Evolutionary conservation across 306 rosid genomes (phyloP), one percentile per base, ranked within the genome.

Genomic region (Cicer judaicum): DNA sequence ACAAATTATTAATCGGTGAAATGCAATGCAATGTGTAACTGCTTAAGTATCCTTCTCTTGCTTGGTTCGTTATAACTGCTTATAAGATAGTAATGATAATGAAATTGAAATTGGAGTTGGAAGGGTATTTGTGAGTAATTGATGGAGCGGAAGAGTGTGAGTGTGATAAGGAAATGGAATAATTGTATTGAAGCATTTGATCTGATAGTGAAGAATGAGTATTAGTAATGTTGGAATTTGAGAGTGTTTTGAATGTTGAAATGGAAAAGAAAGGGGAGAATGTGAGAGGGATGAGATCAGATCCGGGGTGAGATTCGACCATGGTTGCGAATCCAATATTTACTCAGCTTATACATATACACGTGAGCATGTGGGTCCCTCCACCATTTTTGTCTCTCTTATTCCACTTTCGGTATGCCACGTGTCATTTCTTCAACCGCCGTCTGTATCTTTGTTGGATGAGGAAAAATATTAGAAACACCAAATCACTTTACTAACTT

Each of bases 351-450:
- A 80, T 77, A 60, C 84, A 85, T 67, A 84, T 77, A 80, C 93
- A 89, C 91, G 93, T 87, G 87, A 84, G 93, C 88, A 80, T 14
- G 0, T 49, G 4, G 86, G 89, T 44, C 86, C 91, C 90, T 18
- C 82, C 2, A 36, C 12, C 12, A 29, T 34, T 77, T 79, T 73
- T 74, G 64, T 47, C 57, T 18, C 34, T 41, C 43, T 73, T 75
- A 44, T 29, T 60, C 73, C 76, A 72, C 59, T 63, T 16, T 74
- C 1, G 10, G 7, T 5, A 0, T 0, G 76, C 87, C 92, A 89
- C 84, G 87, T 89, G 91, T 69, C 85, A 21, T 41, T 0, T 2
- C 16, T 43, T 86, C 75, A 54, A 64, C 77, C 85, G 73, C 71
- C 84, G n/a, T 78, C 18, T 48, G 66, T 55, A 41, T 54, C 69